A percentile compares a stretch with the other conserved stretches of the same genome.
Conservation (phyloP, 2,329 filamentous ascomycete genomes). For the Claviceps pusilla region DNA sequence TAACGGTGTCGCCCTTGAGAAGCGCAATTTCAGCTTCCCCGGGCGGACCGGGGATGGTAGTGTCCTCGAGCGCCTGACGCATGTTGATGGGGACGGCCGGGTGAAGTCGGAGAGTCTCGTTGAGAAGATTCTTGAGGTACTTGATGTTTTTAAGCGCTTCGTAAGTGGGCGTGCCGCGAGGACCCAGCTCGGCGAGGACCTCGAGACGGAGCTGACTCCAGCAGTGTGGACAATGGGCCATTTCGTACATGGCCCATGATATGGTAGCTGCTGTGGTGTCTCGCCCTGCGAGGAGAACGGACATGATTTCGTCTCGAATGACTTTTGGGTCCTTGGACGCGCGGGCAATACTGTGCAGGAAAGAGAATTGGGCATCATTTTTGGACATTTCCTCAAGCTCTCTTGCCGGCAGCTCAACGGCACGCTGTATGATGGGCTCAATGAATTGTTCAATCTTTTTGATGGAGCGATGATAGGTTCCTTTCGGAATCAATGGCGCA, state of each 20-base stretch:
- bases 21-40: too few relatives aligned
- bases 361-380: constrained; percentile 52
- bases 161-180: constrained; percentile 32
- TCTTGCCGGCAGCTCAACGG: constrained; percentile 48
- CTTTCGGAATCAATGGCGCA: constrained; percentile 40
- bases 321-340: constrained; percentile 48
- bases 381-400: constrained; percentile 51
- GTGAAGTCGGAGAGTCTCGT: too few relatives aligned
- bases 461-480: constrained; percentile 46
- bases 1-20: too few relatives aligned
- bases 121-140: too few relatives aligned
- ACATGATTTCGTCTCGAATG: constrained; percentile 63
- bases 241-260: too few relatives aligned
- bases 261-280: too few relatives aligned
- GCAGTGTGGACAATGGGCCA: too few relatives aligned
- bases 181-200: constrained; percentile 37
- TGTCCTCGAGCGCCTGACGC: too few relatives aligned
- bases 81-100: too few relatives aligned
- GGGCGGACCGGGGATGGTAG: too few relatives aligned
- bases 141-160: too few relatives aligned
- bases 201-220: too few relatives aligned
- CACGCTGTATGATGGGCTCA: constrained; percentile 51
- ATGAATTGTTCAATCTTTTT: constrained; percentile 54
- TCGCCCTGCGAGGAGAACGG: constrained; percentile 34
- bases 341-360: constrained; percentile 60